A percentile compares a stretch with the other conserved stretches of the same genome.
Conservation (phyloP, 768 basidiomycete genomes). For the Coprinellus micaceus region DNA sequence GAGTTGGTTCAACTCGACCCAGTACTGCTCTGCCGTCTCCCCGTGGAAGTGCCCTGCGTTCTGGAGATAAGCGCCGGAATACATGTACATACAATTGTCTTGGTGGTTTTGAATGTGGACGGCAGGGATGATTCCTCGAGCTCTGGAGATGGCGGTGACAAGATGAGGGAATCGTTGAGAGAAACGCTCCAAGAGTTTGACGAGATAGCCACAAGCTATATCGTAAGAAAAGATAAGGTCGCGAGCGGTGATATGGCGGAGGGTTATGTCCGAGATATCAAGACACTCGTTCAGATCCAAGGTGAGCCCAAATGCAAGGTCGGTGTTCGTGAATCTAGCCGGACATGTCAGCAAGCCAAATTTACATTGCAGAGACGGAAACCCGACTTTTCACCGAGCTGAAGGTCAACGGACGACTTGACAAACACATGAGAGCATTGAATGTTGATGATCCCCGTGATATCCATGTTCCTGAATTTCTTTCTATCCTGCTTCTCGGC, state of each 20-base stretch:
- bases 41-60: constrained; percentile 25
- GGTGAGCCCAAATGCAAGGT: constrained; percentile 18
- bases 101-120: constrained; percentile 26
- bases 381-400: constrained; percentile 24
- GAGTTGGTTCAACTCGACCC: constrained; percentile 23
- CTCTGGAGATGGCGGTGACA: constrained; percentile 2
- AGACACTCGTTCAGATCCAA: background rate
- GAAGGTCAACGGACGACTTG: constrained; percentile 22
- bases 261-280: background rate
- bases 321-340: constrained; percentile 19
- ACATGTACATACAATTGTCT: constrained; percentile 23
- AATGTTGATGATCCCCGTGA: constrained; percentile 23
- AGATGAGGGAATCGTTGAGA: constrained; percentile 8
- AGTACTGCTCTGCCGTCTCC: constrained; percentile 26
- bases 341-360: background rate
- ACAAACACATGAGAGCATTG: constrained; percentile 25
- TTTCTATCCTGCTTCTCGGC: constrained; percentile 22
- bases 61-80: constrained; percentile 16
- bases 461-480: constrained; percentile 27
- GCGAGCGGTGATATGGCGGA: background rate
- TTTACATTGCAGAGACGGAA: background rate
- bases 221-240: constrained; percentile 21
- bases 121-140: constrained; percentile 17
- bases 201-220: constrained; percentile 20
- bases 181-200: constrained; percentile 18